Percentiles rank a stretch among this genome's conserved stretches.
Conservation (phyloP, 2,329 filamentous ascomycete genomes). For the Zymoseptoria crescenta region DNA sequence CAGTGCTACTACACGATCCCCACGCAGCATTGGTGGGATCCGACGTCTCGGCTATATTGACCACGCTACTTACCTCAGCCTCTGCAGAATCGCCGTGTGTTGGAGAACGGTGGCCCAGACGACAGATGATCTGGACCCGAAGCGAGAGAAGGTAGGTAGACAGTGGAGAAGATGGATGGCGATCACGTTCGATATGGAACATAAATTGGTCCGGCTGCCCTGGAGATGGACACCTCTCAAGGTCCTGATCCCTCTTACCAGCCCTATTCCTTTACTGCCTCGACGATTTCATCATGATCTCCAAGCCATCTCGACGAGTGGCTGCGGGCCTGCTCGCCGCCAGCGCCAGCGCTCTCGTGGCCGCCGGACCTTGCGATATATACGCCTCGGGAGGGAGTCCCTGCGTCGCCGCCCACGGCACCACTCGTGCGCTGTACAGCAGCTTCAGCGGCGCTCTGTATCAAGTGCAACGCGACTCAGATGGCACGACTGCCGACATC, state of each 20-base stretch:
- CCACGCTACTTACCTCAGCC: not conserved
- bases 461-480: constrained; percentile 51
- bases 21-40: not conserved
- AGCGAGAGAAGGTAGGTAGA: not conserved
- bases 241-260: not conserved
- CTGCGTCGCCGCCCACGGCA: constrained; percentile 58
- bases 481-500: constrained; percentile 43
- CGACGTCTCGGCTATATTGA: not conserved
- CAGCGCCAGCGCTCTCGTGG: constrained; percentile 9
- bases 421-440: constrained; percentile 55
- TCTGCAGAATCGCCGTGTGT: not conserved
- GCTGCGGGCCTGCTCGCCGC: constrained; percentile 10
- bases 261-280: not conserved
- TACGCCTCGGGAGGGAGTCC: constrained; percentile 52
- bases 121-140: not conserved
- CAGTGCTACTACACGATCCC: not conserved
- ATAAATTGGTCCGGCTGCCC: not conserved
- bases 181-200: not conserved
- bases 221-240: not conserved
- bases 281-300: constrained; percentile 6
- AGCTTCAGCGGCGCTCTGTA: constrained; percentile 49
- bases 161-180: not conserved
- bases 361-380: constrained; percentile 54
- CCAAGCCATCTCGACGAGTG: constrained; percentile 5
- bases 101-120: not conserved